Percentiles rank a stretch among this genome's conserved stretches.
Conservation (phyloP, 768 basidiomycete genomes). For the Cubamyces sp. region DNA sequence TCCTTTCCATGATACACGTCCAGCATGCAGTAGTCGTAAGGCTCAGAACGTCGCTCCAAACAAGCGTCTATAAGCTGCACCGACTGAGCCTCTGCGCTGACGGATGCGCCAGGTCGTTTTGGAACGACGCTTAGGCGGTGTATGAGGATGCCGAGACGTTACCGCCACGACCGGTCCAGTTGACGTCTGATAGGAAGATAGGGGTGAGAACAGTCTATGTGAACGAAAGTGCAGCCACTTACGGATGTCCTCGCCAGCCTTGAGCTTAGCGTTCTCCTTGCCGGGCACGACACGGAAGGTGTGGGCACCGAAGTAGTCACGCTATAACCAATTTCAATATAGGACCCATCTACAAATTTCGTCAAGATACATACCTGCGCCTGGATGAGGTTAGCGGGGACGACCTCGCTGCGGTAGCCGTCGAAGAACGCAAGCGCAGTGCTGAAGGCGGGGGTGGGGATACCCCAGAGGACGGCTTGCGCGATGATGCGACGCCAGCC, state of each 20-base stretch:
- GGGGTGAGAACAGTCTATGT: neutral
- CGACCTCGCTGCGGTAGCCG: constrained; percentile 93
- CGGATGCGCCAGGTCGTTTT: neutral
- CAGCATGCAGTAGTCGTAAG: neutral
- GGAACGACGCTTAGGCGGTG: constrained; percentile 50
- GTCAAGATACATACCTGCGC: constrained; percentile 63
- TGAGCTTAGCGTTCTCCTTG: constrained; percentile 84
- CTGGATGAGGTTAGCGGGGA: constrained; percentile 94
- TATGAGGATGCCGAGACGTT: constrained; percentile 91
- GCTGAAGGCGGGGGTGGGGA: constrained; percentile 96
- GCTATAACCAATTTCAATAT: constrained; percentile 45
- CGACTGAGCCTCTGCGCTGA: neutral
- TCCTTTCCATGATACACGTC: constrained; percentile 1
- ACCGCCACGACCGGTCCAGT: constrained; percentile 99
- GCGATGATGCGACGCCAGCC: constrained; percentile 98
- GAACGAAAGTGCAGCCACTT: constrained; percentile 39
- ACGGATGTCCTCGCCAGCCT: constrained; percentile 87
- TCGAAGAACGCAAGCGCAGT: constrained; percentile 99
- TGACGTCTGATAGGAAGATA: constrained; percentile 73
- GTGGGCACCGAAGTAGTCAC: constrained; percentile 99
- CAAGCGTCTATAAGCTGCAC: constrained; percentile 10
- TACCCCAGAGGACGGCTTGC: constrained; percentile 96
- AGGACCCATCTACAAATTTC: neutral
- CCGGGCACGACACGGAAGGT: constrained; percentile 95
- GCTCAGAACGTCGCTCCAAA: neutral